Evolutionary conservation across 345 rosid genomes (phyloP).

Genomic region (Turnera subulata): DNA sequence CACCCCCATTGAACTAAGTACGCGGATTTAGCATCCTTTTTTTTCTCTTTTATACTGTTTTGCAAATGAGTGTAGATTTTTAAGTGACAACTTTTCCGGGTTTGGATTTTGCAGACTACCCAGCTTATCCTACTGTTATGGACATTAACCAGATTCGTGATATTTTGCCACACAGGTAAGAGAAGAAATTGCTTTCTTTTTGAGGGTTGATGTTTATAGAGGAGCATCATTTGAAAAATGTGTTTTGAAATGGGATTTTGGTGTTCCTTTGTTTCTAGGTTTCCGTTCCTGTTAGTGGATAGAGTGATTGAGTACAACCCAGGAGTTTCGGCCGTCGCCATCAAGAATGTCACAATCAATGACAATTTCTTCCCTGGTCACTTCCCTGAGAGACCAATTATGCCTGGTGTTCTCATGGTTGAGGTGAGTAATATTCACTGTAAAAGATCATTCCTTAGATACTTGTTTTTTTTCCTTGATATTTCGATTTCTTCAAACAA

Average conservation of each 20-base stretch:
- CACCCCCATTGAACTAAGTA: constrained; percentile 48
- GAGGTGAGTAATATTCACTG: constrained; percentile 45
- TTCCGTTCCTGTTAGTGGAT: constrained; percentile 97
- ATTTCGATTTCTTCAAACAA: no score
- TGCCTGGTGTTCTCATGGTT: constrained; percentile 99
- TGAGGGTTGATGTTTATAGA: not conserved
- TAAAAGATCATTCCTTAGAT: no score
- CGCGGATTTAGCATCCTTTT: not conserved
- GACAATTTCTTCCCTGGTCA: constrained; percentile 99
- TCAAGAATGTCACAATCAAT: constrained; percentile 94
- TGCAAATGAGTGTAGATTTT: not conserved
- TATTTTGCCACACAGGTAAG: constrained; percentile 79
- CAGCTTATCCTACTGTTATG: constrained; percentile 80
- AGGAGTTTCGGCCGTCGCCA: constrained; percentile 91
- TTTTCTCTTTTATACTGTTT: not conserved
- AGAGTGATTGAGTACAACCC: constrained; percentile 93
- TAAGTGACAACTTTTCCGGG: not conserved
- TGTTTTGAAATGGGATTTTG: not conserved
- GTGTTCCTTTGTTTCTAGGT: constrained; percentile 43
- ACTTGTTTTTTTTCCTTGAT: no score
- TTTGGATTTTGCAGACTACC: constrained; percentile 35
- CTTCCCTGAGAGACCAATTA: constrained; percentile 96
- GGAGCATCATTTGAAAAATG: not conserved
- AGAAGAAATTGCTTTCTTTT: not conserved
- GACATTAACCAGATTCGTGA: constrained; percentile 87